These are phyloP conservation scores for Apodospora peruviana DNA, from an alignment of 495 filamentous ascomycete genomes.

Conservation along the genomic window DNA sequence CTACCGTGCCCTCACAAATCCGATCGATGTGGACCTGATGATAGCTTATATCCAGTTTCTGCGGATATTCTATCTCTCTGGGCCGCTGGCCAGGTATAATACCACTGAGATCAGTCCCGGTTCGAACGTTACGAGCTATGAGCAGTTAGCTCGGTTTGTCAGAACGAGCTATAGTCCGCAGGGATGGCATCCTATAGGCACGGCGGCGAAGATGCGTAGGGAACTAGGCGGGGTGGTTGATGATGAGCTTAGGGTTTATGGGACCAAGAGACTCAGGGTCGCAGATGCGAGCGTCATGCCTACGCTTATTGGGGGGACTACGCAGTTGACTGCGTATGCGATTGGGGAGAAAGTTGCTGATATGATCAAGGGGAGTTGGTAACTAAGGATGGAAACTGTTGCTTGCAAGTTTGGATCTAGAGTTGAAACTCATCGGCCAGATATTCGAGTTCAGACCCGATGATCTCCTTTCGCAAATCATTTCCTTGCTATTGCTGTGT, in stretches of 20 bases:
- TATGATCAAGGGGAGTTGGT: slow-evolving; percentile 5
- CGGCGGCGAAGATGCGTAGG: slow-evolving; percentile 40
- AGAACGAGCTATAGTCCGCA: slow-evolving; percentile 19
- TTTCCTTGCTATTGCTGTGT: no score
- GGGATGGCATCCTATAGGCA: slow-evolving; percentile 34
- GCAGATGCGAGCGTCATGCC: slow-evolving; percentile 40
- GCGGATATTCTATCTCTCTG: slow-evolving; percentile 25
- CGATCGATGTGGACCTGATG: slow-evolving; percentile 34
- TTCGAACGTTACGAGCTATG: slow-evolving; percentile 18
- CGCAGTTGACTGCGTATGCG: slow-evolving; percentile 31
- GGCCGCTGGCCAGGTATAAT: slow-evolving; percentile 20
- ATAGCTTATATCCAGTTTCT: slow-evolving; percentile 30
- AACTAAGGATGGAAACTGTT: no score
- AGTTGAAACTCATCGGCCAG: no score
- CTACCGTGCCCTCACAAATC: slow-evolving; percentile 36
- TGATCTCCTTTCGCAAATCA: no score
- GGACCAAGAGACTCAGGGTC: slow-evolving; percentile 27
- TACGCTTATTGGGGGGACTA: slow-evolving; percentile 25
- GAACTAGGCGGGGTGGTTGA: slow-evolving; percentile 46
- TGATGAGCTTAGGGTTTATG: slow-evolving; percentile 31
- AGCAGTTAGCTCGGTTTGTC: slow-evolving; percentile 21
- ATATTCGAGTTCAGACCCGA: no score
- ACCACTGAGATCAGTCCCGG: slow-evolving; percentile 25
- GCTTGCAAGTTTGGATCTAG: no score
- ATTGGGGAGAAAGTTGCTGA: slow-evolving; percentile 30